These are phyloP conservation scores for Creolimax fragrantissima DNA, from an alignment of 78 protist genomes.

Conservation along the genomic window DNA sequence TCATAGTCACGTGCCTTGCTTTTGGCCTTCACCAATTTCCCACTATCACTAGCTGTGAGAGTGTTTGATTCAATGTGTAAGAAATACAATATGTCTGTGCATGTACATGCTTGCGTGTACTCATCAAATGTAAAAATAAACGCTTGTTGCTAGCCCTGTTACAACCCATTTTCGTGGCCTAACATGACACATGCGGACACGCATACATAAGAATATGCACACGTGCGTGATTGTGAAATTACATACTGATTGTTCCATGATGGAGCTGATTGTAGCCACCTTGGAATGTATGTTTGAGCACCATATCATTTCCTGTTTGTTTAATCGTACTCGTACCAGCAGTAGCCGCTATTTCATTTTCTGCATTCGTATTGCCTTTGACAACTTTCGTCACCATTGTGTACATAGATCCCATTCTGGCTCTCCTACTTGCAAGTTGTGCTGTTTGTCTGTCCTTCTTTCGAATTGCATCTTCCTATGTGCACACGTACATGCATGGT, in stretches of 20 bases:
- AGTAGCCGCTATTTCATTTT: neutral
- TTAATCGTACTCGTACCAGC: neutral
- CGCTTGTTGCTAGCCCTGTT: no score
- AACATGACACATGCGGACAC: neutral
- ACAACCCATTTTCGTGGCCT: no score
- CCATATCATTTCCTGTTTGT: no score
- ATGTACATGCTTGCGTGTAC: no score
- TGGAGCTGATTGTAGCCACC: neutral
- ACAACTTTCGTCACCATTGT: neutral
- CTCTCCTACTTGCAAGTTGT: neutral
- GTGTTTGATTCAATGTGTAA: no score
- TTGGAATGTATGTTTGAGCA: neutral
- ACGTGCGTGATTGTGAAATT: neutral
- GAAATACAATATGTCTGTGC: no score
- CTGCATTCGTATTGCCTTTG: neutral
- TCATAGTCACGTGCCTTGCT: neutral
- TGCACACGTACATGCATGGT: no score
- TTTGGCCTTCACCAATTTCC: neutral
- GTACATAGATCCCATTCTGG: neutral
- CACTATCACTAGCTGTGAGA: neutral
- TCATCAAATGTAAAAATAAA: no score
- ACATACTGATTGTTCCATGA: neutral
- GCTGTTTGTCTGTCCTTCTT: neutral
- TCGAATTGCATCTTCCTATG: neutral
- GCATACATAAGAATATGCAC: neutral